Percentiles rank a stretch among this genome's conserved stretches.
phyloP scores from a whole-genome alignment of 1,284 basidiomycete species.

The Rhodotorula sp. region DNA sequence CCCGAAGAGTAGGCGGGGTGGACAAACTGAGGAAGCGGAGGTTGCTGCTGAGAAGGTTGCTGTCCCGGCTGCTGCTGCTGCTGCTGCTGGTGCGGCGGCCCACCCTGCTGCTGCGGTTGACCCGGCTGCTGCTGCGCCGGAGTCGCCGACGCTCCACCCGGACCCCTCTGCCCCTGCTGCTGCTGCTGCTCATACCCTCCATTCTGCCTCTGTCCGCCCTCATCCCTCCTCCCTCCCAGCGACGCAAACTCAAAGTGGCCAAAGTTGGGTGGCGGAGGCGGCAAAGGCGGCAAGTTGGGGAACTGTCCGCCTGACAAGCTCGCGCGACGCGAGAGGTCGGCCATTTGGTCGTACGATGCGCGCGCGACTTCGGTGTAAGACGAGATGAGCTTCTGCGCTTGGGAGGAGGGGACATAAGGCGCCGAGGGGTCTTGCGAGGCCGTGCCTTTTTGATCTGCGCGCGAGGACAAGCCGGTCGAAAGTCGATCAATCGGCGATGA shows the following conservation, averaged over 20 bases:
- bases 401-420: conserved; percentile 62
- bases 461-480: background rate
- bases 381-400: conserved; percentile 61
- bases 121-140: background rate
- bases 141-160: background rate
- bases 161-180: background rate
- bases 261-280: conserved; percentile 34
- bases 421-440: conserved; percentile 33
- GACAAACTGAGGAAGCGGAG: background rate
- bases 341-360: conserved; percentile 67
- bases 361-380: conserved; percentile 61
- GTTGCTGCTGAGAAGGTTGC: background rate
- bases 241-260: conserved; percentile 31
- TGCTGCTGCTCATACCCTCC: background rate
- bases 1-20: conserved; percentile 3
- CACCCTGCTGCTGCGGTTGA: conserved; percentile 12
- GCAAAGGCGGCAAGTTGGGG: conserved; percentile 23
- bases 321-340: conserved; percentile 66
- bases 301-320: conserved; percentile 31
- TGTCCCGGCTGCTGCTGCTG: conserved; percentile 4
- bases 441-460: conserved; percentile 32
- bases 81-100: background rate
- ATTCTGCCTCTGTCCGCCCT: background rate
- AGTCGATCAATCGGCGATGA: background rate
- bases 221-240: background rate